Base-by-base conservation (phyloP, 306 rosid species). In the Casuarina equisetifolia region DNA sequence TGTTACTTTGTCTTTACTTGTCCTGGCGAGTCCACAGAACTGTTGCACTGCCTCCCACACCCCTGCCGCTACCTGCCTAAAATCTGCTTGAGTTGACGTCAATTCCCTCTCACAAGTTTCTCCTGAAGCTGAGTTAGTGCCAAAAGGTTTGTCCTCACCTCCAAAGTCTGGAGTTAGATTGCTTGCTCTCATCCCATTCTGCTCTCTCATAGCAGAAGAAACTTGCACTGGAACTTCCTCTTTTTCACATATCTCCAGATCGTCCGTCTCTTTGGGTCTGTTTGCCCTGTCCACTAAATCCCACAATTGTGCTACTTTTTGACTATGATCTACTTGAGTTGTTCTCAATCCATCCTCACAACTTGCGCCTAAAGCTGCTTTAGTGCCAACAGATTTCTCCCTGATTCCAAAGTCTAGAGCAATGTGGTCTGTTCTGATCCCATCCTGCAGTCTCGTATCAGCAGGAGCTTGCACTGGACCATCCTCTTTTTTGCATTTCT, bases 1-100 rank as follows among this genome's bases (percentile, higher is more conserved):
- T 70, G 75, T 81, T 73, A 69, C 85, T 71, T 70, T 79, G 51
- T 80, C 50, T 79, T 49, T 54, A 74, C 17, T 70, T 5, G 72
- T 38, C 68, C 55, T 70, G 17, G 44, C 68, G 71, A 82, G 71
- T 58, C 83, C 89, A 79, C 66, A 81, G 71, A 78, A 85, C 64
- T 79, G 76, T 70, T 85, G 90, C 42, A 73, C 79, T 80, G 75
- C 87, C 64, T 85, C 90, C 63, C 72, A 71, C 38, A 52, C 53
- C 44, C 78, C 85, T 69, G 63, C 82, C 78, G 83, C 85, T 75
- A 77, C 88, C 74, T 77, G 87, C 73, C 51, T 58, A 70, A 68
- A 76, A 73, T 84, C 82, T 13, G 69, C 85, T 76, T 70, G 75
- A 78, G 80, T 78, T 69, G 87, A 74, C 76, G 52, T 70, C 67